Base-by-base conservation (phyloP, 2,329 filamentous ascomycete species). In the Chaetothyriales sp. region DNA sequence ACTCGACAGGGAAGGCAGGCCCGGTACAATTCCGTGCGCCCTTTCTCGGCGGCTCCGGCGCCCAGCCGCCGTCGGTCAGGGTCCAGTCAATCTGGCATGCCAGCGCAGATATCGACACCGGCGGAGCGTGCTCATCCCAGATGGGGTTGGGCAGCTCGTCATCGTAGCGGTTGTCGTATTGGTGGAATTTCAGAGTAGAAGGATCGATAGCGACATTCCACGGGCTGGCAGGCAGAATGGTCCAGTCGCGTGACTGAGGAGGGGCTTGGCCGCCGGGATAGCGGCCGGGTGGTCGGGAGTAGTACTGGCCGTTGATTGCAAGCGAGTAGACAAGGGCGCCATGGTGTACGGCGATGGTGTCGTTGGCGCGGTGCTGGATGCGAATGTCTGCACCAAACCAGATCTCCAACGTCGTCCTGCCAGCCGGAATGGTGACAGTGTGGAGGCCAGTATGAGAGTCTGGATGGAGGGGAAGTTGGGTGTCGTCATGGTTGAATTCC, bases 271-370 rank as follows among this genome's bases (percentile, higher is more conserved):
- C 48, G 15, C 55, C 58, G 47, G 58, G 50, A 60, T 62, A 62
- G 56, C 58, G 47, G 44, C 60, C 51, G 9, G 58, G 47, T 51
- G 65, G 47, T 48, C 61, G 47, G 52, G 59, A 53, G 5, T 53
- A 58, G 28, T 59, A 58, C 5, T 61, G 52, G 18, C 62, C 64
- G 22, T 61, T 61, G 3, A 73, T 62, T 5, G 68, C 63, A 8
- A 70, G 58, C 0, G 70, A 66, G 49, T 73, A 74, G 0, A 73
- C 65, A 1, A 74, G 58, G 1, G 69, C 60, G 1, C 71, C 71
- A 43, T 68, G 65, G 53, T 72, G 70, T 10, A 74, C 63, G 9
- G 68, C 61, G 3, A 72, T 64, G 2, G 69, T 69, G 47, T 68
- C 60, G 51, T 68, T 74, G 19, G 66, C 69, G 25, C 70, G 65